phyloP scores from a whole-genome alignment of 1,284 basidiomycete genomes.

The Psilocybe mexicana region DNA sequence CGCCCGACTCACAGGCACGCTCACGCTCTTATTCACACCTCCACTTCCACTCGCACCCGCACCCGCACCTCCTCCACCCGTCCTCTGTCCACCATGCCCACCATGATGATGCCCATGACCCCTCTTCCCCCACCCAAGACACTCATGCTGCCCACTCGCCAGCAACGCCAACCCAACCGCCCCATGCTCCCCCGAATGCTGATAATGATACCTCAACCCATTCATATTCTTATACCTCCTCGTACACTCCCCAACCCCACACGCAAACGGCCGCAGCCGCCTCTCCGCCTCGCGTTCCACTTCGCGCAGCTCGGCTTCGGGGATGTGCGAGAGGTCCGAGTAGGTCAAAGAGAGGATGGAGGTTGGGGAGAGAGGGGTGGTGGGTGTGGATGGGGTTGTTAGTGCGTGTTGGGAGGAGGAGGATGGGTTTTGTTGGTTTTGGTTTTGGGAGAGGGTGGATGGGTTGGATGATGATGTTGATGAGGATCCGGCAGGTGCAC shows the following conservation, averaged over 20 bases:
- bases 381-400: conserved; percentile 10
- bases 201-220: conserved; percentile 93
- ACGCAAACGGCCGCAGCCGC: conserved; percentile 81
- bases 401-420: neutral
- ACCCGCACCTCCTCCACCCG: neutral
- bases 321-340: conserved; percentile 42
- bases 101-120: conserved; percentile 19
- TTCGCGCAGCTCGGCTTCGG: conserved; percentile 69
- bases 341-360: conserved; percentile 25
- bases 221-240: conserved; percentile 99
- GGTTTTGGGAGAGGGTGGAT: neutral
- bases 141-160: conserved; percentile 81
- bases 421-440: neutral
- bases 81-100: conserved; percentile 5
- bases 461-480: neutral
- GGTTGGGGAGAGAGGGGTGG: conserved; percentile 24
- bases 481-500: conserved; percentile 6
- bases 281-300: conserved; percentile 84
- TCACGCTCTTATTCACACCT: conserved; percentile 23
- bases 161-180: conserved; percentile 83
- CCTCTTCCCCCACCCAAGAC: conserved; percentile 33
- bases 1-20: conserved; percentile 36
- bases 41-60: conserved; percentile 8
- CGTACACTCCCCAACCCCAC: conserved; percentile 88
- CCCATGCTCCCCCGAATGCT: conserved; percentile 95